Percentiles rank a stretch among this genome's conserved stretches.
These are phyloP conservation scores for Erysimum pusillum DNA, from an alignment of 441 rosid genomes.

Conservation along the genomic window DNA sequence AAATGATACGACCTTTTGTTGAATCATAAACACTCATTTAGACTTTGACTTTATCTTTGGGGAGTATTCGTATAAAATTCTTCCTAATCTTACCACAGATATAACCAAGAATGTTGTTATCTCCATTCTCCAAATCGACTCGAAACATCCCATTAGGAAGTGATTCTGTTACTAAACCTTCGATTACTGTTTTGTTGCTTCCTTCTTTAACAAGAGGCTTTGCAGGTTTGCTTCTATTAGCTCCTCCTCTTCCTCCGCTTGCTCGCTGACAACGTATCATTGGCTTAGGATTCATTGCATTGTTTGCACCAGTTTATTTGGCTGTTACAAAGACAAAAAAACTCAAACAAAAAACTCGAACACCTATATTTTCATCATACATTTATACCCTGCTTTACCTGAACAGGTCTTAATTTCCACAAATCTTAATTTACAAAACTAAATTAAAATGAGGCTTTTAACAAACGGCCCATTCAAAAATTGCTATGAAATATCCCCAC, in stretches of 20 bases:
- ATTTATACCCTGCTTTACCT: too few relatives aligned
- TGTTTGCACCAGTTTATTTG: constrained; percentile 43
- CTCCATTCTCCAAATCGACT: constrained; percentile 75
- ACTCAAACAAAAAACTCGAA: neutral
- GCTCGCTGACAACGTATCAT: constrained; percentile 52
- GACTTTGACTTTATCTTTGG: constrained; percentile 84
- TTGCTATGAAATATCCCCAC: too few relatives aligned
- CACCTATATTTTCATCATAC: too few relatives aligned
- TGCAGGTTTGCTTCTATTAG: constrained; percentile 43
- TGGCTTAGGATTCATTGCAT: constrained; percentile 17
- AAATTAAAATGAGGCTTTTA: too few relatives aligned
- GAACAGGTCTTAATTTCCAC: too few relatives aligned
- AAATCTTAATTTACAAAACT: too few relatives aligned
- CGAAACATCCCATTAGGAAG: constrained; percentile 93
- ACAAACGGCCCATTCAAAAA: too few relatives aligned
- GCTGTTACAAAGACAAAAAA: constrained; percentile 27
- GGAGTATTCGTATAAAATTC: constrained; percentile 81
- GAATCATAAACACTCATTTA: constrained; percentile 89
- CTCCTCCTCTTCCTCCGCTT: constrained; percentile 50
- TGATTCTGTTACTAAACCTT: constrained; percentile 85
- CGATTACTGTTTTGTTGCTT: constrained; percentile 57
- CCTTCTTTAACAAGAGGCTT: constrained; percentile 51
- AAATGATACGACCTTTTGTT: constrained; percentile 80
- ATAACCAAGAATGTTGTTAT: constrained; percentile 76
- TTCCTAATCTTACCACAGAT: constrained; percentile 87